Base-by-base conservation (phyloP, 768 basidiomycete genomes). In the Kwoniella botswanensis region DNA sequence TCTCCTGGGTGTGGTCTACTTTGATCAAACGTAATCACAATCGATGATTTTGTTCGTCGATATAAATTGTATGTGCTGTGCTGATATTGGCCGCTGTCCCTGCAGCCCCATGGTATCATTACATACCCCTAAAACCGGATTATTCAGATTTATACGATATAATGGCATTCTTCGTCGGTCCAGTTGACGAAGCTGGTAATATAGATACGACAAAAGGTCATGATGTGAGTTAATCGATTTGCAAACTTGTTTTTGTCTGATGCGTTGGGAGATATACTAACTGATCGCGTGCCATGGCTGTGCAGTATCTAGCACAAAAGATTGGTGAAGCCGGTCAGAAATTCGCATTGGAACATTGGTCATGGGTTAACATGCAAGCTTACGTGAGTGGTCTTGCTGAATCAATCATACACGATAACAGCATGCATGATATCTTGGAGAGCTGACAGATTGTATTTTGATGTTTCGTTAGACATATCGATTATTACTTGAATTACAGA, bases 101-200 rank as follows among this genome's bases (percentile, higher is more conserved):
- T 35, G 0, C 35, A 56, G 86, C 85, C 41, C 89, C 90, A 0
- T 91, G 90, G 90, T 85, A 91, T 11, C 91, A 92, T 80, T 92
- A 92, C 77, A 86, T 92, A 0, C 91, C 91, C 2, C 85, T 92
- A 67, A 83, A 86, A 69, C 70, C 90, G 0, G 89, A 90, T 72
- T 86, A 90, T 12, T 86, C 87, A 0, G 91, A 92, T 80, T 81
- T 93, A 3, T 87, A 91, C 79, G 92, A 93, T 73, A 85, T 88
- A 3, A 85, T 91, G 56, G 82, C 89, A 0, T 93, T 93, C 85
- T 92, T 92, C 84, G 88, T 88, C 0, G 90, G 91, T 0, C 81
- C 81, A 12, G 74, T 78, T 1, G 79, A 78, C 50, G 77, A 78
- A 35, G 87, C 87, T 73, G 86, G 85, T 9, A 85, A 87, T 65